phyloP scores from a whole-genome alignment of 148 eudicot species.

The Agrostemma githago region DNA sequence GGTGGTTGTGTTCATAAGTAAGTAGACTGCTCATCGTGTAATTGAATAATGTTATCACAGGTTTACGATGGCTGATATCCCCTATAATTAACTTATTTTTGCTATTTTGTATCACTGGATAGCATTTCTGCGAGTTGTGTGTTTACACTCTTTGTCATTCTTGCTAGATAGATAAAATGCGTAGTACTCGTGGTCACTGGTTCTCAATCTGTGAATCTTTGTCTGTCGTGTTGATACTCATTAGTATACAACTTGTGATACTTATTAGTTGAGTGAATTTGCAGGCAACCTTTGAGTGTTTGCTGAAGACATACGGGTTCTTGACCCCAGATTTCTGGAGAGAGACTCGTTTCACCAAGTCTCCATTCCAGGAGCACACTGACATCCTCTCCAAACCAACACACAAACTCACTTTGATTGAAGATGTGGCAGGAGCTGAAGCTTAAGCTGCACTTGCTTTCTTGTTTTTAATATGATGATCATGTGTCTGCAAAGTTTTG shows the following conservation, averaged over 20 bases:
- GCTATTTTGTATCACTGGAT: background rate
- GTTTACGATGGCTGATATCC: background rate
- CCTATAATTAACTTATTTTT: background rate
- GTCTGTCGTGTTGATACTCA: background rate
- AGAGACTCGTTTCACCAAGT: slow-evolving; percentile 14
- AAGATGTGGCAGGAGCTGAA: slow-evolving; percentile 6
- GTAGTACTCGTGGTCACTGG: no score
- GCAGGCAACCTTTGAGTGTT: slow-evolving; percentile 18
- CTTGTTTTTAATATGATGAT: background rate
- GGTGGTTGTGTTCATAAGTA: no score
- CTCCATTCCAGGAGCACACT: slow-evolving; percentile 9
- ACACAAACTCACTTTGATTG: background rate
- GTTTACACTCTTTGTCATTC: background rate
- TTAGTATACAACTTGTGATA: background rate
- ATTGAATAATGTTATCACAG: background rate
- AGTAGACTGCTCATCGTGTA: background rate
- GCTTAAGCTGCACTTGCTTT: background rate
- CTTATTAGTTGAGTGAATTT: background rate
- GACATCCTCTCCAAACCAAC: slow-evolving; percentile 12
- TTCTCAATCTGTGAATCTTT: no score
- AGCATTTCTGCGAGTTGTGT: background rate
- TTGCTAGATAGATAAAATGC: background rate
- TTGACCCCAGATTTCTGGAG: slow-evolving; percentile 17
- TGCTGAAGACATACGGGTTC: slow-evolving; percentile 12
- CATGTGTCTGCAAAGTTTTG: background rate